Base-by-base conservation (phyloP, 371 early-diverging fungal species). In the Mortierella sp. region DNA sequence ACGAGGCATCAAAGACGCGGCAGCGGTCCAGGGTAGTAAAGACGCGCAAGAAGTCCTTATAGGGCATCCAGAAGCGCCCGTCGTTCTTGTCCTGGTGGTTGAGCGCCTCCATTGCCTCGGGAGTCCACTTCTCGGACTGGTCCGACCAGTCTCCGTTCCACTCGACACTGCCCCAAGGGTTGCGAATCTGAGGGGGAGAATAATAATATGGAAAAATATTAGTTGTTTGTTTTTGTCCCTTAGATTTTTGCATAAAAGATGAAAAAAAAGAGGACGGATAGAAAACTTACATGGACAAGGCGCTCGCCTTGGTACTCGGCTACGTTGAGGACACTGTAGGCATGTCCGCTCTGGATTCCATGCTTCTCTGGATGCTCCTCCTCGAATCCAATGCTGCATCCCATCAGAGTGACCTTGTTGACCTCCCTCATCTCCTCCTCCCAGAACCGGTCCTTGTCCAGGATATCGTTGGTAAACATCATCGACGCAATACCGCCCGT, bases 1-100 rank as follows among this genome's bases (percentile, higher is more conserved):
- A 82, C 16, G 73, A 69, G 1, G 69, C 64, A 47, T 81, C 85
- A 78, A 87, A 88, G 77, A 89, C 70, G 22, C 77, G 74, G 48
- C 83, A 76, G 31, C 85, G 79, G 58, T 83, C 86, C 47, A 87
- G 63, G 8, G 70, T 68, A 14, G 74, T 79, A 55, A 82, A 88
- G 68, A 85, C 76, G 47, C 74, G 64, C 48, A 87, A 66, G 48
- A 86, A 87, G 45, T 87, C 87, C 53, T 65, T 74, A 66, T 86
- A 89, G 3, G 84, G 68, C 73, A 89, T 89, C 89, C 89, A 89
- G 76, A 87, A 89, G 13, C 68, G 70, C 34, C 87, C 87, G n/a
- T 80, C 87, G 64, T 87, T 66, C 65, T 86, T 85, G 41, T 86
- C 83, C 55, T 66, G 48, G n/a, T 77, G 73, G 40, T 78, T 68